Base-by-base conservation (phyloP, 495 filamentous ascomycete species). In the Penicillium egyptiacum region DNA sequence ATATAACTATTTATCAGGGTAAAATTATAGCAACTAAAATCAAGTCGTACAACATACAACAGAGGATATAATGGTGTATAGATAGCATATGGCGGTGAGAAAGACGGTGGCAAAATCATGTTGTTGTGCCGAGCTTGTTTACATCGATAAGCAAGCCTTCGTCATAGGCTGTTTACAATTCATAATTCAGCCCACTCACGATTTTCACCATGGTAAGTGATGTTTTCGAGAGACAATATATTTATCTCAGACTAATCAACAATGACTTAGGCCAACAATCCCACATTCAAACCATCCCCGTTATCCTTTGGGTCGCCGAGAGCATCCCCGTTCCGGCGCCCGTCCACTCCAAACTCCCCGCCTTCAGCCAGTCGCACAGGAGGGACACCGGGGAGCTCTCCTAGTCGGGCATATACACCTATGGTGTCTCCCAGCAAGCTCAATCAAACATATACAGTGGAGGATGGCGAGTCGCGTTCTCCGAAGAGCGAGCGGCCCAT, bases 301-400 rank as follows among this genome's bases (percentile, higher is more conserved):
- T 72, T 89, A 49, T 88, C 84, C 42, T 87, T 85, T 71, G 83
- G 82, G 61, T 85, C 85, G 22, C 83, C 83, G 40, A 79, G 88
- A 69, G 81, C 82, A 51, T 90, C 88, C 7, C 88, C 88, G n/a
- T 92, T 92, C 66, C 84, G 86, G 11, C 81, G 87, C 49, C 85
- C 86, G 3, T 79, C 75, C 4, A 78, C 75, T 1, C 73, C 74
- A 47, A 73, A 71, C 62, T 78, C 79, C 62, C 70, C 80, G 62
- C 69, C 79, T 37, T 67, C 71, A 41, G 65, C 67, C 20, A 46
- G 9, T 62, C 69, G 65, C 17, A 69, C 70, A 11, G 67, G 61
- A 9, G 61, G 53, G 12, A 79, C 77, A 1, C 74, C 75, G 14
- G 73, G 74, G 26, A 77, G 71, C 62, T 79, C 77, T n/a, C 75